Evolutionary conservation across 2,329 filamentous ascomycete genomes (phyloP), one percentile per base, ranked within the genome.

Genomic region (Aspergillus terreus): DNA sequence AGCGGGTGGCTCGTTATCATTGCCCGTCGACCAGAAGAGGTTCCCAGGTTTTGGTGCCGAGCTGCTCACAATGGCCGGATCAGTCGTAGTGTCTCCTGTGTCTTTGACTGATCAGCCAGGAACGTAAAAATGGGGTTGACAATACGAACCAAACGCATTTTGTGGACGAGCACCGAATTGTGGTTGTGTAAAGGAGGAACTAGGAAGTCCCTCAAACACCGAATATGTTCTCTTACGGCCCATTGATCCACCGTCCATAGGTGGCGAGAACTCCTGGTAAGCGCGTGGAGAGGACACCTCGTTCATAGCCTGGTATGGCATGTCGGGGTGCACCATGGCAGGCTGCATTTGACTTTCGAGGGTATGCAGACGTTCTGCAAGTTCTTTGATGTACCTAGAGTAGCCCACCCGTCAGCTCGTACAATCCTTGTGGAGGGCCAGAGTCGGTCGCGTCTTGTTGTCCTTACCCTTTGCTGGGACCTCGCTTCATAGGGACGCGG

Each of bases 401-500:
- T 25, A 53, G 43, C 44, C 23, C 23, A 23, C 23, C 23, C 44
- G 56, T 67, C 43, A 67, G 63, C 53, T 19, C 27, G 40, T 42
- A 53, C 9, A 44, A 48, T 11, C 25, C 21, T 27, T 9, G 25
- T 27, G 25, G 9, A 4, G 27, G 27, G 27, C 46, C 36, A n/a
- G 25, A 32, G n/a, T 30, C 19, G 14, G 43, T 19, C 40, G 41
- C 50, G 48, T 10, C 25, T 57, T 30, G 15, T 38, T 17, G 15
- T 38, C 11, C 58, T 62, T 79, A 89, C 80, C 91, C 91, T 80
- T 95, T 96, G 66, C 87, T 94, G 2, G 91, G 90, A 1, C 91
- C 90, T 54, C 89, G 81, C 71, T 94, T 95, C 78, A 94, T 89
- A 1, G 90, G 90, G 49, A 94, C 86, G 46, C 91, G 82, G 69